A percentile compares a stretch with the other conserved stretches of the same genome.
These are phyloP conservation scores for Apostasia shenzhenica DNA, from an alignment of 106 monocot species.

Conservation along the genomic window DNA sequence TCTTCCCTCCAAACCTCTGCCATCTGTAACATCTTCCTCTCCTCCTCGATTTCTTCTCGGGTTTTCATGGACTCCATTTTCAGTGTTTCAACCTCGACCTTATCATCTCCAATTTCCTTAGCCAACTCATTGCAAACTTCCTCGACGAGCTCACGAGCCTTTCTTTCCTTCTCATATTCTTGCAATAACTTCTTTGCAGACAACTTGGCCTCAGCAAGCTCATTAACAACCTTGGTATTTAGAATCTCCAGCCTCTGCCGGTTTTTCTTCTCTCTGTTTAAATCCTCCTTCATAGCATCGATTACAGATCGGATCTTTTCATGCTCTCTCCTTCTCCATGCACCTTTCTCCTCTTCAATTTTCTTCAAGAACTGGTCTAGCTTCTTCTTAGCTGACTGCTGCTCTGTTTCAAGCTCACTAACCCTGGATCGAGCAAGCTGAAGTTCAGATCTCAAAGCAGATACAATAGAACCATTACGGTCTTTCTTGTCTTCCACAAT, in stretches of 20 bases:
- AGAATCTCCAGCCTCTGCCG: conserved; percentile 49
- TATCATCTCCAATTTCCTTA: conserved; percentile 86
- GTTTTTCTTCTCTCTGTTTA: conserved; percentile 72
- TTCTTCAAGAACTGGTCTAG: conserved; percentile 65
- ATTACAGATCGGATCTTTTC: conserved; percentile 55
- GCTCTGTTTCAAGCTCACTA: conserved; percentile 60
- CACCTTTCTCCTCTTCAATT: conserved; percentile 60
- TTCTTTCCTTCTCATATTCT: conserved; percentile 84
- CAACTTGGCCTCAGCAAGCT: conserved; percentile 69
- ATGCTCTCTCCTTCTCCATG: conserved; percentile 65
- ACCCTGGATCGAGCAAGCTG: conserved; percentile 44
- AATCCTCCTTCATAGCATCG: conserved; percentile 62
- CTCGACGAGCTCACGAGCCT: conserved; percentile 76
- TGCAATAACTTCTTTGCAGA: conserved; percentile 59
- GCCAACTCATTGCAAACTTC: conserved; percentile 94
- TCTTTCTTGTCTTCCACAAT: conserved; percentile 49
- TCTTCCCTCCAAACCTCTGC: conserved; percentile 99
- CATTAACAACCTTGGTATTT: conserved; percentile 67
- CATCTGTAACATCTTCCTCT: conserved; percentile 95
- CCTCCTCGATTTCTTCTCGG: conserved; percentile 86
- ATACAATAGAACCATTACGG: conserved; percentile 21
- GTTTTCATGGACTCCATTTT: conserved; percentile 61
- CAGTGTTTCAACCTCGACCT: conserved; percentile 66
- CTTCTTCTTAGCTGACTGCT: conserved; percentile 54
- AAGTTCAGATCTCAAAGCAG: conserved; percentile 57